phyloP scores from a whole-genome alignment of 768 basidiomycete species.

The Rhizopogon sp. region DNA sequence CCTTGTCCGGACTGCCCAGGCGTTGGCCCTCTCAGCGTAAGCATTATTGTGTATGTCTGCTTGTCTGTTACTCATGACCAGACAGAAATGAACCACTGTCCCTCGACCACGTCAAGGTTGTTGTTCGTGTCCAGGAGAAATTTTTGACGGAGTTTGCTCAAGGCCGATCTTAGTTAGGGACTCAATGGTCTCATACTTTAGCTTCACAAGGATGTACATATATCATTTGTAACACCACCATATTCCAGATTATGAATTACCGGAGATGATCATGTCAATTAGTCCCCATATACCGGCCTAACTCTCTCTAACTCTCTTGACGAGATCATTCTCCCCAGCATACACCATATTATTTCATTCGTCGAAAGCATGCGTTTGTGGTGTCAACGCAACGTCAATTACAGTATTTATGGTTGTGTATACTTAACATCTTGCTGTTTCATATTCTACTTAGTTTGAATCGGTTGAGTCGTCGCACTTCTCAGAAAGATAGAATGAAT shows the following conservation, averaged over 20 bases:
- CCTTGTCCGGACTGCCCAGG: not conserved
- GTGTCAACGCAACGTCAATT: too few relatives aligned
- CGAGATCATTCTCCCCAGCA: slow-evolving; percentile 89
- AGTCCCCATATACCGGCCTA: slow-evolving; percentile 82
- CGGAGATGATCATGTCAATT: not conserved
- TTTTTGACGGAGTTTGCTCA: slow-evolving; percentile 14
- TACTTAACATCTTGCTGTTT: too few relatives aligned
- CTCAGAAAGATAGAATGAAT: not conserved
- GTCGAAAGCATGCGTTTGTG: slow-evolving; percentile 43
- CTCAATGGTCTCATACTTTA: too few relatives aligned
- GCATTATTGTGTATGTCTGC: not conserved
- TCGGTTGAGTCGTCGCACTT: too few relatives aligned
- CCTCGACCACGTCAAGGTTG: slow-evolving; percentile 17
- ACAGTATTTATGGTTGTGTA: too few relatives aligned
- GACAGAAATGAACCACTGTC: slow-evolving; percentile 5
- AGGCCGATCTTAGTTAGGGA: not conserved
- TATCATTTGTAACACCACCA: not conserved
- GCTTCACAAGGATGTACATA: not conserved
- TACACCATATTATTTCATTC: slow-evolving; percentile 68
- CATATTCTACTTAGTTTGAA: too few relatives aligned
- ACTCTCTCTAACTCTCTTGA: slow-evolving; percentile 86
- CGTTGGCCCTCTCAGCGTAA: slow-evolving; percentile 18
- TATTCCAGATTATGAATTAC: not conserved
- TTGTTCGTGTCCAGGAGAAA: slow-evolving; percentile 11
- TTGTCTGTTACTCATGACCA: not conserved